Conservation (phyloP, 73 alveolate genomes). For the Tetrahymena malaccensis region DNA sequence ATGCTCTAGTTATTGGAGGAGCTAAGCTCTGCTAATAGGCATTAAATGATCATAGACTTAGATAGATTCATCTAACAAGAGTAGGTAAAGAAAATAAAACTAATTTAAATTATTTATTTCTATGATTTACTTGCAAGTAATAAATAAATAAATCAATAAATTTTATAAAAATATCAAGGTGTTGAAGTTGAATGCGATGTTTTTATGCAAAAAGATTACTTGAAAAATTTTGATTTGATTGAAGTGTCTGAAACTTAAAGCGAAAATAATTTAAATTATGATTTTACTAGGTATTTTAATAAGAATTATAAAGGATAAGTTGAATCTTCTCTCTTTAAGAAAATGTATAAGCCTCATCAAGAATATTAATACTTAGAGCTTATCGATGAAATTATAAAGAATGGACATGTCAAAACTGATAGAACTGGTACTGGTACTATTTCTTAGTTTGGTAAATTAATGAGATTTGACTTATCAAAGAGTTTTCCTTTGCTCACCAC, state of each 20-base stretch:
- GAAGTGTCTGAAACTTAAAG: slow-evolving; percentile 6
- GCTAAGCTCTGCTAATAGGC: slow-evolving; percentile 47
- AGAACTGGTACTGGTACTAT: slow-evolving; percentile 81
- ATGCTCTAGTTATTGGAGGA: slow-evolving; percentile 79
- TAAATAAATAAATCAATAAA: not conserved
- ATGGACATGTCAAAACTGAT: slow-evolving; percentile 55
- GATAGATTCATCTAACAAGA: slow-evolving; percentile 59
- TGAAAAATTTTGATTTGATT: not conserved
- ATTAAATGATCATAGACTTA: not conserved
- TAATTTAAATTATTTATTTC: not conserved
- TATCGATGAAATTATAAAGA: slow-evolving; percentile 56
- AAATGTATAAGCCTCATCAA: slow-evolving; percentile 38
- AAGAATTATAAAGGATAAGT: not conserved
- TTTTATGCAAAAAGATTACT: not conserved
- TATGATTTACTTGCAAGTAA: not conserved
- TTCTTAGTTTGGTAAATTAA: slow-evolving; percentile 75
- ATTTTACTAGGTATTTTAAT: not conserved
- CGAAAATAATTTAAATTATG: slow-evolving; percentile 8
- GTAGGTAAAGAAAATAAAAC: slow-evolving; percentile 16
- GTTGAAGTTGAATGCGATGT: slow-evolving; percentile 26
- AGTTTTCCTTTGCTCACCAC: slow-evolving; percentile 94
- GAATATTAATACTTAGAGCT: slow-evolving; percentile 59
- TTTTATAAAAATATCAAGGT: not conserved
- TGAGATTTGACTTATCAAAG: slow-evolving; percentile 77
- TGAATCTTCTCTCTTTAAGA: not conserved